Evolutionary conservation across 2,329 filamentous ascomycete genomes (phyloP), one percentile per base, ranked within the genome.

Genomic region (Cercospora canescens): DNA sequence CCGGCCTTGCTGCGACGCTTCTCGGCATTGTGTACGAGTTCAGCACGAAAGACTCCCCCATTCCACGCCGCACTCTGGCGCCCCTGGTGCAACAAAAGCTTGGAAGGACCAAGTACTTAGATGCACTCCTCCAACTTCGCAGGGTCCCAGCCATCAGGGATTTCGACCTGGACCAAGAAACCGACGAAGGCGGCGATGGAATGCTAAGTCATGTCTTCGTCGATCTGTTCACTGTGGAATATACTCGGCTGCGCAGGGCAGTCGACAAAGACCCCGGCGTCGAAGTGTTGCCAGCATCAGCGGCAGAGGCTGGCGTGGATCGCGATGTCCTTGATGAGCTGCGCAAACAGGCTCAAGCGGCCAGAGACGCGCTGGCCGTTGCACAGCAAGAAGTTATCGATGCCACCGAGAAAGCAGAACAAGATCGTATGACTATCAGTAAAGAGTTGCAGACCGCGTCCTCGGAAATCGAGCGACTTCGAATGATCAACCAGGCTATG

Each of bases 211-310:
- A 87, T 55, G 87, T 87, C 0, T 98, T 97, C 78, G 89, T 99
- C 63, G 92, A 97, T 67, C 97, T 98, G 74, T 87, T 97, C 73
- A 97, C 97, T 75, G 94, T 98, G 74, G 97, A 97, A 76, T 98
- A 96, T 76, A 94, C 91, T 73, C 90, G 94, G 8, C 81, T 97
- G 65, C 82, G 90, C 41, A 88, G 93, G 68, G 91, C 93, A 14
- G 92, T 99, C 72, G 95, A 99, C 78, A 89, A 94, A 67, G 92
- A 97, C 68, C 95, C 95, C 0, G 92, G 90, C 1, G 83, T 96
- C 67, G 95, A 99, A 76, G 89, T 96, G 28, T 90, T 93, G 0
- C 87, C 95, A 11, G 84, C 93, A 64, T 85, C 89, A 50, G 93
- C 94, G 75, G 92, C 94, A 11, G 89, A 95, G 71, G 94, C 94